Percentiles rank a stretch among this genome's conserved stretches.
These are phyloP conservation scores for Paecilomyces variotii DNA, from an alignment of 2,329 filamentous ascomycete genomes.

Conservation along the genomic window DNA sequence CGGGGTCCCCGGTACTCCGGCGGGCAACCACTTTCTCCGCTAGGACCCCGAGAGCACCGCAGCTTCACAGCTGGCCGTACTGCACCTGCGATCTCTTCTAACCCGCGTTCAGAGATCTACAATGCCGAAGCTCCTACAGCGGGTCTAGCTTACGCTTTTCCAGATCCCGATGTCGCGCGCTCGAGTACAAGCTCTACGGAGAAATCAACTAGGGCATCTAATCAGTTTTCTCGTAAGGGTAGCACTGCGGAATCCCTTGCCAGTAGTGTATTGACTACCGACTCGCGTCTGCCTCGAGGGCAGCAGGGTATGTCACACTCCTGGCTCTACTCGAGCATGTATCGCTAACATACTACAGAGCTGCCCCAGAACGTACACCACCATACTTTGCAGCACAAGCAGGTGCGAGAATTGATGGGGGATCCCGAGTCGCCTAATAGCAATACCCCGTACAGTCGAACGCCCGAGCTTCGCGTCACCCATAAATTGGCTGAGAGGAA, in stretches of 20 bases:
- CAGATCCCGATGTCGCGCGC: conserved; percentile 38
- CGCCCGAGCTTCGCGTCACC: conserved; percentile 42
- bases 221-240: conserved; percentile 35
- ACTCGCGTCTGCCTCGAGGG: conserved; percentile 37
- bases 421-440: conserved; percentile 35
- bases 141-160: conserved; percentile 44
- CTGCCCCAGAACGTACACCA: conserved; percentile 41
- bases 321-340: neutral
- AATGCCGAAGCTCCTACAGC: conserved; percentile 43
- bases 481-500: conserved; percentile 45
- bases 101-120: conserved; percentile 43
- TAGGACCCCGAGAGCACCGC: conserved; percentile 35
- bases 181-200: conserved; percentile 30
- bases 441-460: conserved; percentile 42
- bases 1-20: conserved; percentile 34
- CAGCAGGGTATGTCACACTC: conserved; percentile 37
- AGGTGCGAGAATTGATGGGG: conserved; percentile 39
- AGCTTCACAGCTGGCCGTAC: conserved; percentile 38
- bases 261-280: conserved; percentile 43
- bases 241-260: conserved; percentile 40
- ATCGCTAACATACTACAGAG: conserved; percentile 22
- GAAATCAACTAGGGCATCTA: conserved; percentile 20
- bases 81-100: conserved; percentile 41
- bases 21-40: conserved; percentile 32
- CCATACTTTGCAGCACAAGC: conserved; percentile 41